A percentile compares a stretch with the other conserved stretches of the same genome.
Evolutionary conservation across 768 basidiomycete species (phyloP).

Genomic region (Suillus paluster): DNA sequence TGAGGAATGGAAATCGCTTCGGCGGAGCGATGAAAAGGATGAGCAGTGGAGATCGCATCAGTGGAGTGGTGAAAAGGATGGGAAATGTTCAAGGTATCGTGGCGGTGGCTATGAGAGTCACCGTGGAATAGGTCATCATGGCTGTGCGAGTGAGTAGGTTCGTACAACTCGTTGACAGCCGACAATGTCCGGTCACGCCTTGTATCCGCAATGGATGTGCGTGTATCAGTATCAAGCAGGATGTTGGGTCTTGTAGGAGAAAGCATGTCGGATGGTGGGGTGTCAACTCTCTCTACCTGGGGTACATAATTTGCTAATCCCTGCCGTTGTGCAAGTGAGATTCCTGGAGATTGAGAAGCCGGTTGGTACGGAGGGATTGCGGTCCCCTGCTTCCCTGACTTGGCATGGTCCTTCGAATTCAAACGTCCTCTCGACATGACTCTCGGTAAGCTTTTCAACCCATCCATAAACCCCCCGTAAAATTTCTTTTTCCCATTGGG

Average conservation of each 20-base stretch:
- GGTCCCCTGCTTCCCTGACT: slow-evolving; percentile 25
- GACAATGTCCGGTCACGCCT: slow-evolving; percentile 5
- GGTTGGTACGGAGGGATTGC: slow-evolving; percentile 26
- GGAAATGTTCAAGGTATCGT: neutral
- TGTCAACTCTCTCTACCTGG: slow-evolving; percentile 9
- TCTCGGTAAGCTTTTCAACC: slow-evolving; percentile 35
- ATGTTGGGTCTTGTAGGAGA: slow-evolving; percentile 4
- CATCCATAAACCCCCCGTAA: slow-evolving; percentile 34
- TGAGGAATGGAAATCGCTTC: slow-evolving; percentile 5
- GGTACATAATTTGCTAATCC: slow-evolving; percentile 4
- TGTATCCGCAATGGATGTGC: slow-evolving; percentile 9
- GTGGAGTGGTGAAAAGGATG: slow-evolving; percentile 5
- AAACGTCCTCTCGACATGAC: slow-evolving; percentile 37
- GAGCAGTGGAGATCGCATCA: neutral
- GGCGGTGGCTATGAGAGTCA: neutral
- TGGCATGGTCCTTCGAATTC: slow-evolving; percentile 23
- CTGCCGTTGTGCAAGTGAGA: neutral
- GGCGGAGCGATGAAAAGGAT: neutral
- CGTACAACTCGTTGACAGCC: slow-evolving; percentile 2
- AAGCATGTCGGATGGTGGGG: neutral
- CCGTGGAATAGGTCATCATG: slow-evolving; percentile 1
- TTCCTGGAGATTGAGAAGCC: slow-evolving; percentile 6
- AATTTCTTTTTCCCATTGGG: slow-evolving; percentile 35
- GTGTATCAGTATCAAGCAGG: neutral
- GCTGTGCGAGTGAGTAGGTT: slow-evolving; percentile 1